Evolutionary conservation across 352 stramenopile species (phyloP), one percentile per base, ranked within the genome.

Genomic region (Pythium guiyangense): DNA sequence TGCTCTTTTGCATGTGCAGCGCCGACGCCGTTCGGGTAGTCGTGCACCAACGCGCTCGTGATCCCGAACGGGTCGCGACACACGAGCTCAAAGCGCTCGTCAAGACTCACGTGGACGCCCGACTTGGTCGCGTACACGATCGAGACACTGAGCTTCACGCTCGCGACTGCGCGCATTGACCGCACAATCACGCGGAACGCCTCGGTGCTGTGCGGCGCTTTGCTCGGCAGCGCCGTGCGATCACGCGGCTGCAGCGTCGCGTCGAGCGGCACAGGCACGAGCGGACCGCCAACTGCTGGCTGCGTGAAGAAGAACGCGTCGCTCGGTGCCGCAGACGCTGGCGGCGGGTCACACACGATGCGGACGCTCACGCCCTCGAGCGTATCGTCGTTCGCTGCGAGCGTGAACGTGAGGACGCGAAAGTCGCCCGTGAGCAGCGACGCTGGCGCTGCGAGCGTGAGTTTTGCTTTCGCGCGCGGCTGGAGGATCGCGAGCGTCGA

Each of bases 321-420:
- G 18, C 66, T 50, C 1, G 66, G 48, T 5, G 66, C 61, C 2
- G 52, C 49, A 15, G 83, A 88, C 10, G 51, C 34, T n/a, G 80
- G 79, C 6, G 73, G 52, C 26, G 80, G 78, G 0, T 91, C 73
- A 44, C 74, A 87, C 9, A 62, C 64, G 17, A 86, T 67, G 12
- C 69, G 74, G 29, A 83, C 86, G 6, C 65, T 80, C 20, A 77
- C 54, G 47, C 77, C 76, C 49, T 78, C 70, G 46, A 93, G 52
- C 8, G 73, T 86, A 50, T 93, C 83, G 61, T 88, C 79, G 48
- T 89, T 84, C 0, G 80, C 71, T 47, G 69, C 63, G 12, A 93
- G 48, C 47, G 74, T 57, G 56, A 93, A 88, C 17, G 65, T 65
- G 52, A 91, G 65, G 34, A 86, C 69, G 12, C 79, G 77, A 52